Conservation (phyloP, 306 rosid genomes). For the Ochetophila trinervis region DNA sequence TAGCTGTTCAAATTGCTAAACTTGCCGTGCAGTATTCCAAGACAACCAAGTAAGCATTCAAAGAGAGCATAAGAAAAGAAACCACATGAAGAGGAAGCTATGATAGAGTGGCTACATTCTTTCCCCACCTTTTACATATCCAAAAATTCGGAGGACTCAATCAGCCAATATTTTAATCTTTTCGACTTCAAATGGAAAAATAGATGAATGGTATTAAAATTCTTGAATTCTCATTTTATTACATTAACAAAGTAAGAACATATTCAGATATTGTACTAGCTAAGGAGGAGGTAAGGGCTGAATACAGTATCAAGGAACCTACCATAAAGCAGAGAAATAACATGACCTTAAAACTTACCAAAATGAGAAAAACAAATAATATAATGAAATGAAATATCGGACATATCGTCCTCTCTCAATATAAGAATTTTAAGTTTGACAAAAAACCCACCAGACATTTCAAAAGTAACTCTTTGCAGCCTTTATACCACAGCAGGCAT, state of each 20-base stretch:
- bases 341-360: constrained; percentile 33
- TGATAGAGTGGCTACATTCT: too few species aligned
- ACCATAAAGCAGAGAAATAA: constrained; percentile 5
- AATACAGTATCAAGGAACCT: constrained; percentile 6
- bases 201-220: constrained; percentile 25
- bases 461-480: too few species aligned
- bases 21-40: too few species aligned
- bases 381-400: constrained; percentile 11
- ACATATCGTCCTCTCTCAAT: constrained; percentile 26
- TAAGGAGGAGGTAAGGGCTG: constrained; percentile 21
- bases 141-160: too few species aligned
- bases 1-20: too few species aligned
- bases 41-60: too few species aligned
- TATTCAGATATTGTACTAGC: constrained; percentile 29
- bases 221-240: constrained; percentile 36
- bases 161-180: too few species aligned
- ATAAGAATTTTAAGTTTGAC: constrained; percentile 15
- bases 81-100: too few species aligned
- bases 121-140: too few species aligned
- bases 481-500: constrained; percentile 79
- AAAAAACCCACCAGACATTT: too few species aligned
- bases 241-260: constrained; percentile 42
- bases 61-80: too few species aligned
- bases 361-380: constrained; percentile 8
- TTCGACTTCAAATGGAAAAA: too few species aligned